Evolutionary conservation across 2,329 filamentous ascomycete genomes (phyloP), one percentile per base, ranked within the genome.

Genomic region (Nothophoma quercina): DNA sequence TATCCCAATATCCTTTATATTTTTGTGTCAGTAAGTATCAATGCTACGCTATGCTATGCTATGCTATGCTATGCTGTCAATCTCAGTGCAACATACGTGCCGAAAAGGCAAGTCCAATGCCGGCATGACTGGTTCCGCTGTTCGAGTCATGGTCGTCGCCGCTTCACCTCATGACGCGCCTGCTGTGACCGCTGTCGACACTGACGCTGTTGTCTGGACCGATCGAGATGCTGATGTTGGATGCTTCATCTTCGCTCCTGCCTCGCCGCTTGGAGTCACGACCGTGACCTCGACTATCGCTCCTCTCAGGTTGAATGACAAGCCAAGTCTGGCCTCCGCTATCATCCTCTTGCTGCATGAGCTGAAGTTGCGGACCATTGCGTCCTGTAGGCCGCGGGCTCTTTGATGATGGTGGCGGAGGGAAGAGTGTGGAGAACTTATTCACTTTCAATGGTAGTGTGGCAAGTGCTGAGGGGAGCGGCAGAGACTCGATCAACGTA

Each of bases 191-290:
- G 43, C 69, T 72, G 41, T 73, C 71, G n/a, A 74, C 69, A 42
- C 68, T 73, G 5, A 74, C 70, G 1, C 70, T 73, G 23, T 74
- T 74, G 39, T 74, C 70, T 25, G 70, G 68, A 21, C 71, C 71
- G 28, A 74, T 73, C 10, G 63, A 68, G 28, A 74, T 74, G 45
- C 70, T 73, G 42, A 74, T 55, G 43, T 67, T 72, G 12, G 63
- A 66, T n/a, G 58, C 64, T 5, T 62, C 65, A n/a, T 74, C 71
- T 15, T 70, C 68, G 9, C 61, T 62, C 7, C 51, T 51, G 5
- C 59, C 60, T 46, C 68, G 51, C 40, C 62, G 57, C 34, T 50
- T 46, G 7, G 47, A 33, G 22, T 41, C 65, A 56, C 44, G 62
- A n/a, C n/a, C n/a, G 41, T 26, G 60, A 8, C 56, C 60, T 39